phyloP scores from a whole-genome alignment of 306 rosid genomes.

The Echinosophora koreensis region DNA sequence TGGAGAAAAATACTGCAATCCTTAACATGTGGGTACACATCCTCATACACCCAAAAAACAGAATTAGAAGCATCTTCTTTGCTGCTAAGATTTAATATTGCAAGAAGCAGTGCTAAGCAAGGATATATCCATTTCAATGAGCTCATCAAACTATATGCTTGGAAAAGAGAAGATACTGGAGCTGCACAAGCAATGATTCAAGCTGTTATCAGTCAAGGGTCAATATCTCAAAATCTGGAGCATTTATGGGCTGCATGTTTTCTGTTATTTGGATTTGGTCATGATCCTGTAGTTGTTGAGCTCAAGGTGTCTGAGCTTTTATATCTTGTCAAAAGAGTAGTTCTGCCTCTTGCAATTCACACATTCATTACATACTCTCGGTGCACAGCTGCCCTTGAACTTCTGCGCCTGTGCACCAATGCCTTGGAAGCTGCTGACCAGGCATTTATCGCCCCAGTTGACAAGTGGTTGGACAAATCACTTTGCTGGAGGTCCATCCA shows the following conservation, averaged over 20 bases:
- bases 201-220: constrained; percentile 65
- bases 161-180: constrained; percentile 64
- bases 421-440: constrained; percentile 90
- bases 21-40: constrained; percentile 66
- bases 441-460: constrained; percentile 80
- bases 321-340: constrained; percentile 65
- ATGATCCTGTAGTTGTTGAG: constrained; percentile 75
- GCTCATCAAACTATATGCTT: constrained; percentile 71
- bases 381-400: constrained; percentile 80
- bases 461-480: constrained; percentile 81
- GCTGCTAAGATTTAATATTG: constrained; percentile 79
- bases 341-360: constrained; percentile 81
- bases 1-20: constrained; percentile 63
- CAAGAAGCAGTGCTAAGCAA: constrained; percentile 66
- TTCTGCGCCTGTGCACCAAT: constrained; percentile 78
- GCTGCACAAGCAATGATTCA: constrained; percentile 82
- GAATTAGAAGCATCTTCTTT: constrained; percentile 87
- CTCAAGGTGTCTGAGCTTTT: constrained; percentile 74
- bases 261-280: constrained; percentile 79
- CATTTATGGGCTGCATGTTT: constrained; percentile 93
- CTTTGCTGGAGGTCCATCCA: constrained; percentile 85
- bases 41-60: constrained; percentile 70
- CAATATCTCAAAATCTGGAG: constrained; percentile 63
- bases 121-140: constrained; percentile 69
- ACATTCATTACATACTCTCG: constrained; percentile 82